Conservation (phyloP, 345 rosid species). For the Populus simonii region DNA sequence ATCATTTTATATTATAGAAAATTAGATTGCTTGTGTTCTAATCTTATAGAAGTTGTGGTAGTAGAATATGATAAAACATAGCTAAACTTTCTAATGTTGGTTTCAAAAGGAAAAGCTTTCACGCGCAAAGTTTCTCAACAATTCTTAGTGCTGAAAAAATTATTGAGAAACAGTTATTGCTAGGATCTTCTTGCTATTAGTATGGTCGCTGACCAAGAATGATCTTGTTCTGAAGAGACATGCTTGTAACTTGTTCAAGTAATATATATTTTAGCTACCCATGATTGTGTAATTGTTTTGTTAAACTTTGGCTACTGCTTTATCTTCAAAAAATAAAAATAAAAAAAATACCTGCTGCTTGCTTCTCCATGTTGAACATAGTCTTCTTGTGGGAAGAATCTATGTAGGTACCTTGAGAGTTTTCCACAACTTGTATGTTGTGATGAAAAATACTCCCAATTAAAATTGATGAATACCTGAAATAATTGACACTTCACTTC, state of each 20-base stretch:
- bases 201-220: not conserved
- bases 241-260: not conserved
- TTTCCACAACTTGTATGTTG: no score
- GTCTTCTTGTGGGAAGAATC: no score
- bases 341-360: no score
- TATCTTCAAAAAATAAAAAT: no score
- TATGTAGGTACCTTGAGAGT: no score
- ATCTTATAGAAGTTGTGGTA: not conserved
- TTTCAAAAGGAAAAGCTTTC: no score
- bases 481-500: not conserved
- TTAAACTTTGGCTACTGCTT: not conserved
- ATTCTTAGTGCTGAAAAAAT: not conserved
- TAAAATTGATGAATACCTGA: no score
- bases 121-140: not conserved
- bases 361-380: no score
- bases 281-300: not conserved
- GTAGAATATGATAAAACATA: not conserved
- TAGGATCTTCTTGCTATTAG: not conserved
- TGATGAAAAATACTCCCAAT: no score
- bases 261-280: not conserved
- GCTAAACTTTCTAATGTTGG: not conserved
- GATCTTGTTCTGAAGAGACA: not conserved
- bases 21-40: not conserved
- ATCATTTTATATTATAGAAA: not conserved
- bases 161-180: not conserved